A percentile compares a stretch with the other conserved stretches of the same genome.
Evolutionary conservation across 176 grass and related monocot genomes (phyloP).

Genomic region (Aegilops umbellulata): DNA sequence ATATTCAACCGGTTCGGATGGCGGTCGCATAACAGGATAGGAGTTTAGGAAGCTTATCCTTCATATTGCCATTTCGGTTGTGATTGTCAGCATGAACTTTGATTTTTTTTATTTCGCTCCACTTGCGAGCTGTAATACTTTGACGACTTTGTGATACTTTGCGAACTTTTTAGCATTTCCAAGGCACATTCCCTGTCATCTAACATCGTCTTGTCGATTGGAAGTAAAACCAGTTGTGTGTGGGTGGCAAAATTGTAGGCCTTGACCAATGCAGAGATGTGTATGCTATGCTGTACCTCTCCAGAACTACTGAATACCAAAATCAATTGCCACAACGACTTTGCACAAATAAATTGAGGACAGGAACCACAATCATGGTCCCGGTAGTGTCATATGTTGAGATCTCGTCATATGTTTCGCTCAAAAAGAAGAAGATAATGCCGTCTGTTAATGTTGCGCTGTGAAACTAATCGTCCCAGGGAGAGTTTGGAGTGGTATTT

Average conservation of each 20-base stretch:
- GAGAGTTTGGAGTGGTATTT: neutral
- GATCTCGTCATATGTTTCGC: too few species aligned
- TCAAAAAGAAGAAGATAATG: neutral
- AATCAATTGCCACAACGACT: neutral
- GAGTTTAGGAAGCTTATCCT: too few species aligned
- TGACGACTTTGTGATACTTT: too few species aligned
- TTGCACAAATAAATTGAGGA: neutral
- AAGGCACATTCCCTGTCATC: neutral
- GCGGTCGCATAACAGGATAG: too few species aligned
- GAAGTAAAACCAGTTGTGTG: neutral
- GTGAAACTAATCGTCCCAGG: neutral
- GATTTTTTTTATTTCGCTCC: too few species aligned
- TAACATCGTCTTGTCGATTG: neutral
- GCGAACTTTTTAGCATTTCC: neutral
- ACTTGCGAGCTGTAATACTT: too few species aligned
- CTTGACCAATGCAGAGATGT: neutral
- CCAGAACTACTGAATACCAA: neutral
- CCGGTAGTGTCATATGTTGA: neutral
- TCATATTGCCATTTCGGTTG: too few species aligned
- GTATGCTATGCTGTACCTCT: neutral
- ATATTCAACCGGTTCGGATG: too few species aligned
- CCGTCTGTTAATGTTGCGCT: too few species aligned
- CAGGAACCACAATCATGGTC: neutral
- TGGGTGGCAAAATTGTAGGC: neutral
- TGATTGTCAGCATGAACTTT: too few species aligned